Conservation (phyloP, 495 filamentous ascomycete genomes). For the Penicillium bovifimosum region DNA sequence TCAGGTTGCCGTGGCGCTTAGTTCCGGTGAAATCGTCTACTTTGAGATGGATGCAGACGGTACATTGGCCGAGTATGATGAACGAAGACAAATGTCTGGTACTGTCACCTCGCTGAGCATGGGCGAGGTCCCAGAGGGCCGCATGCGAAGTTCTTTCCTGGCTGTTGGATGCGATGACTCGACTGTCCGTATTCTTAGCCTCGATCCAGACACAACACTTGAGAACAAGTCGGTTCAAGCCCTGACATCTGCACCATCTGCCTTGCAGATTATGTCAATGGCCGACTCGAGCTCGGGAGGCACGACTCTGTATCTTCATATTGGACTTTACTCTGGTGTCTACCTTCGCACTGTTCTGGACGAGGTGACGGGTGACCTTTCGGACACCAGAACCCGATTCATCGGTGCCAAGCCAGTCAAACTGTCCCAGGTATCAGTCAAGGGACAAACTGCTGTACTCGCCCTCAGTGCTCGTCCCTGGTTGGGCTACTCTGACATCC, state of each 20-base stretch:
- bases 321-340: conserved; percentile 90
- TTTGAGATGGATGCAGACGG: conserved; percentile 96
- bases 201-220: conserved; percentile 84
- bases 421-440: conserved; percentile 79
- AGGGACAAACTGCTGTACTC: conserved; percentile 79
- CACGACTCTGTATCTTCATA: conserved; percentile 84
- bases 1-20: conserved; percentile 89
- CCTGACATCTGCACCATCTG: conserved; percentile 80
- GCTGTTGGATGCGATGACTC: conserved; percentile 97
- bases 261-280: conserved; percentile 92
- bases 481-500: conserved; percentile 83
- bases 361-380: conserved; percentile 88
- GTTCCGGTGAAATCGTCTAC: conserved; percentile 93
- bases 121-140: conserved; percentile 88
- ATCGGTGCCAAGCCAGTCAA: conserved; percentile 83
- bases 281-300: conserved; percentile 76
- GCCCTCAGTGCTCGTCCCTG: conserved; percentile 87
- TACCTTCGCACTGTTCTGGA: conserved; percentile 92
- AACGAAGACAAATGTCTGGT: conserved; percentile 92
- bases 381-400: conserved; percentile 90
- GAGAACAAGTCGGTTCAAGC: conserved; percentile 93
- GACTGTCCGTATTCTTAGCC: conserved; percentile 83
- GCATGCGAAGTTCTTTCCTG: conserved; percentile 77
- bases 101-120: conserved; percentile 90
- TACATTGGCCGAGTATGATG: conserved; percentile 86